Evolutionary conservation across 2,329 filamentous ascomycete species (phyloP).

Genomic region (Microdochium paspali): DNA sequence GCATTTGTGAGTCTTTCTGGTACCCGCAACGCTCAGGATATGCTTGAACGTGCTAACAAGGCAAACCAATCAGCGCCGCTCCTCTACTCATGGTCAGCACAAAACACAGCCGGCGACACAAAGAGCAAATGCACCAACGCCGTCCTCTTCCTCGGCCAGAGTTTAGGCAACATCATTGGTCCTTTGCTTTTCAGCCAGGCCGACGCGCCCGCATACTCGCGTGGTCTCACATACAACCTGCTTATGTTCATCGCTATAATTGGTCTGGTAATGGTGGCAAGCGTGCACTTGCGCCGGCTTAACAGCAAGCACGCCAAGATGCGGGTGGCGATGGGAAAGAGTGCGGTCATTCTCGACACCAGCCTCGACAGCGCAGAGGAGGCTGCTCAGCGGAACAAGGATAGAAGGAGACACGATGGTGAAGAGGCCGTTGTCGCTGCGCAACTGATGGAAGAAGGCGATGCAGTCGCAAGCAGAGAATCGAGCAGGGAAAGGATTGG

Average conservation of each 20-base stretch:
- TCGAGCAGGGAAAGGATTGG: slow-evolving; percentile 1
- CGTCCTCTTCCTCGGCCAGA: slow-evolving; percentile 55
- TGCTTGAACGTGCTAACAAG: not conserved
- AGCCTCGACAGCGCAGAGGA: slow-evolving; percentile 44
- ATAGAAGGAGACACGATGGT: slow-evolving; percentile 8
- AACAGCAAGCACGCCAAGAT: slow-evolving; percentile 9
- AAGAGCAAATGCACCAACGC: slow-evolving; percentile 60
- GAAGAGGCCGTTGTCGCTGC: slow-evolving; percentile 5
- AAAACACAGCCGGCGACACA: slow-evolving; percentile 59
- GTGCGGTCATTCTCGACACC: slow-evolving; percentile 44
- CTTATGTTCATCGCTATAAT: slow-evolving; percentile 52
- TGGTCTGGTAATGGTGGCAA: slow-evolving; percentile 29
- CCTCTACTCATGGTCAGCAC: slow-evolving; percentile 51
- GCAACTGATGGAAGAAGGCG: not conserved
- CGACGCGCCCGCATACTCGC: slow-evolving; percentile 44
- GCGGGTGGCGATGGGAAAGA: slow-evolving; percentile 50
- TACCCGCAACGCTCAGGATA: too few species aligned
- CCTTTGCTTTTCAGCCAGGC: slow-evolving; percentile 54
- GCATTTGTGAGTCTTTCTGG: slow-evolving; percentile 30
- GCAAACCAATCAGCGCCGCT: slow-evolving; percentile 35
- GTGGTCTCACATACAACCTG: slow-evolving; percentile 51
- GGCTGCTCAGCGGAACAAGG: slow-evolving; percentile 23
- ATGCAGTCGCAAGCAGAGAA: not conserved
- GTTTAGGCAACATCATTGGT: slow-evolving; percentile 56
- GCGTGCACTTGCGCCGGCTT: slow-evolving; percentile 10